These are phyloP conservation scores for Lomentospora prolificans DNA, from an alignment of 2,329 filamentous ascomycete species.

Conservation along the genomic window DNA sequence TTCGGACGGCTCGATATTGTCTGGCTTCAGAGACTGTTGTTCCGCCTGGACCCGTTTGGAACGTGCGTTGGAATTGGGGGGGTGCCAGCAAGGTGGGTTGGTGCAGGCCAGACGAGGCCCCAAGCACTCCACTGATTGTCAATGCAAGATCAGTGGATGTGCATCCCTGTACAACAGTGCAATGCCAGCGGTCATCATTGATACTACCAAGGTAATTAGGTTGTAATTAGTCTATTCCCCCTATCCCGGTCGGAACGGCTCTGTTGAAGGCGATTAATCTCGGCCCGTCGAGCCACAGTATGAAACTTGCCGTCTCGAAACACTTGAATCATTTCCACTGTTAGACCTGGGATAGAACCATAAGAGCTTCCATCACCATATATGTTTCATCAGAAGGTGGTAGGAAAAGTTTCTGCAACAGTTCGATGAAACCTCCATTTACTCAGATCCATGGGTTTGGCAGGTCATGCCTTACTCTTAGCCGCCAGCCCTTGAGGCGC, in stretches of 20 bases:
- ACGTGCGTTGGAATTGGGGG: too few species aligned
- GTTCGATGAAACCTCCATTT: not conserved
- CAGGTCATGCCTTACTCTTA: not conserved
- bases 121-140: too few species aligned
- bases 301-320: not conserved
- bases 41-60: not conserved
- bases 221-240: too few species aligned
- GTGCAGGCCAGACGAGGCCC: too few species aligned
- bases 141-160: too few species aligned
- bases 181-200: too few species aligned
- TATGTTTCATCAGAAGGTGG: too few species aligned
- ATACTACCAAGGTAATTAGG: too few species aligned
- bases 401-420: not conserved
- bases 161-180: too few species aligned
- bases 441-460: not conserved
- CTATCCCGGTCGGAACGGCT: not conserved
- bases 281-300: not conserved
- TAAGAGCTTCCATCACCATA: too few species aligned
- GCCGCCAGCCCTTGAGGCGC: not conserved
- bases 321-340: not conserved
- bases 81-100: too few species aligned
- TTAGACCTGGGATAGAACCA: too few species aligned
- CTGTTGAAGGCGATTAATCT: not conserved
- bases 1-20: conserved; percentile 3
- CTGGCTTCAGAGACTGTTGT: not conserved